Base-by-base conservation (phyloP, 2,329 filamentous ascomycete species). In the Colletotrichum spaethianum region DNA sequence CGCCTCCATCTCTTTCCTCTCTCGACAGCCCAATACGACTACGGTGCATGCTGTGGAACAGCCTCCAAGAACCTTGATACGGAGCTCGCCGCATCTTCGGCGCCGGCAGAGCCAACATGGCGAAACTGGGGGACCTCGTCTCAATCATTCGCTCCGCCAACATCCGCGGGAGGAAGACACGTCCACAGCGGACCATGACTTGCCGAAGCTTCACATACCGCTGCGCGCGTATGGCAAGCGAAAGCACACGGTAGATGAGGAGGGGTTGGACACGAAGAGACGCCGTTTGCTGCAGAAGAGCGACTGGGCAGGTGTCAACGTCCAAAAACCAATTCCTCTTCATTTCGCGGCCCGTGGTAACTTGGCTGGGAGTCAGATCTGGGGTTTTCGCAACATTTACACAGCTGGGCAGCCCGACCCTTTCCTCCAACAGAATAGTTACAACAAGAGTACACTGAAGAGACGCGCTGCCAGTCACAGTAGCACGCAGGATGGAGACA, bases 231-330 rank as follows among this genome's bases (percentile, higher is more conserved):
- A 26, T 5, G 42, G 38, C 42, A 68, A 71, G 33, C 50, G 64
- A 48, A 53, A 38, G 11, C 64, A 53, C 20, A 9, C 33, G 2
- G 6, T 12, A 5, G n/a, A 63, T 18, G 28, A 31, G 14, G 66
- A 65, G n/a, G 14, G 33, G 4, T 48, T 68, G 9, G 70, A 76
- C 3, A 61, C 31, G 12, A 75, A 75, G 59, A 73, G 72, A 44
- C 67, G 67, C 8, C 72, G 57, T 26, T 52, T 76, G 40, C 60
- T 76, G 8, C 62, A 73, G 46, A 63, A 73, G 38, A 33, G 33
- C 20, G 74, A 75, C 48, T 83, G 81, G 80, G 78, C 77, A 0
- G 80, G 81, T 4, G 70, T 82, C 8, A 72, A 70, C 23, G 61
- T 80, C 14, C 80, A 82, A 56, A 82, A 80, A 59, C 74, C 78